A percentile compares a stretch with the other conserved stretches of the same genome.
phyloP scores from a whole-genome alignment of 495 filamentous ascomycete species.

The Neurospora africana region DNA sequence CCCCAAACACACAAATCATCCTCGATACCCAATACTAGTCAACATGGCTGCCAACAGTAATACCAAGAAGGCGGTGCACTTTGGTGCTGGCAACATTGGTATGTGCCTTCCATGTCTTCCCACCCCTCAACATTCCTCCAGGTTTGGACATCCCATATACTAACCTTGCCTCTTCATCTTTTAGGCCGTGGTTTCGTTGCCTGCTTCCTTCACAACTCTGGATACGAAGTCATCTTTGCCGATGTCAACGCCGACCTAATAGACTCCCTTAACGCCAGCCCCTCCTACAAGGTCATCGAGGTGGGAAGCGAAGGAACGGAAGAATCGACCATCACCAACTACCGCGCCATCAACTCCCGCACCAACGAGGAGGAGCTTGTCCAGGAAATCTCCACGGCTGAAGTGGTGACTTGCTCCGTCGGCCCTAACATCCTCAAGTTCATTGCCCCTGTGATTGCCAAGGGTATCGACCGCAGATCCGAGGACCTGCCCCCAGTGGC shows the following conservation, averaged over 20 bases:
- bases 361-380: conserved; percentile 68
- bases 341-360: conserved; percentile 91
- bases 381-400: conserved; percentile 74
- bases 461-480: conserved; percentile 67
- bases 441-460: conserved; percentile 86
- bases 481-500: conserved; percentile 62
- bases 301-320: conserved; percentile 77
- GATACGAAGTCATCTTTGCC: conserved; percentile 89
- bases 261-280: conserved; percentile 56
- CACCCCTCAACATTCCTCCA: neutral
- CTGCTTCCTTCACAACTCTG: conserved; percentile 68
- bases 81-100: conserved; percentile 87
- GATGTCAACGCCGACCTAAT: conserved; percentile 83
- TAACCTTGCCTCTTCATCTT: conserved; percentile 9
- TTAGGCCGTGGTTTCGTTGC: conserved; percentile 46
- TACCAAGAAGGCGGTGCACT: conserved; percentile 76
- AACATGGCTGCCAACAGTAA: conserved; percentile 7
- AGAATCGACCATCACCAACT: conserved; percentile 78
- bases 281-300: conserved; percentile 83
- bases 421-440: conserved; percentile 93
- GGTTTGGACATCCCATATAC: neutral
- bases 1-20: neutral
- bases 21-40: neutral
- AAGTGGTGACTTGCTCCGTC: conserved; percentile 90
- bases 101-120: neutral